phyloP scores from a whole-genome alignment of 2,329 filamentous ascomycete species.

The Fusarium zealandicum region DNA sequence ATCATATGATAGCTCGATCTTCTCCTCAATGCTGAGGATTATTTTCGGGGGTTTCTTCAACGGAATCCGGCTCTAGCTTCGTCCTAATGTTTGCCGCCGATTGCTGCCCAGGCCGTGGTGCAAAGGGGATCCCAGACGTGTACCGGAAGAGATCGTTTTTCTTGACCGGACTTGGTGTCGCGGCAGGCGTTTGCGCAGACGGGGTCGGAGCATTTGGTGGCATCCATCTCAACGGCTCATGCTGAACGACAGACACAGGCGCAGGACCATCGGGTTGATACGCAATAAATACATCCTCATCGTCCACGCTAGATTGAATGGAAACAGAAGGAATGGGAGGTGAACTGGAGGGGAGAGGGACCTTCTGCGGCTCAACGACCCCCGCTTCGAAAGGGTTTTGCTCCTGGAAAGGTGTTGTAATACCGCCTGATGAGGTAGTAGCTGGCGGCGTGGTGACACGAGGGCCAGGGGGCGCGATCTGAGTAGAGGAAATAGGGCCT shows the following conservation, averaged over 20 bases:
- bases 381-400: conserved; percentile 29
- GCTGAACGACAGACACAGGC: conserved; percentile 47
- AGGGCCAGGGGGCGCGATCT: conserved; percentile 10
- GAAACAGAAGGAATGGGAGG: conserved; percentile 41
- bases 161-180: conserved; percentile 48
- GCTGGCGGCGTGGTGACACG: conserved; percentile 32
- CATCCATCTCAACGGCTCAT: conserved; percentile 58
- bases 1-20: not conserved
- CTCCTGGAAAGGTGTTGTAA: conserved; percentile 38
- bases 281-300: conserved; percentile 56
- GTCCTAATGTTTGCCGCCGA: conserved; percentile 2
- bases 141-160: conserved; percentile 48
- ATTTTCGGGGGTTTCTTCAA: conserved; percentile 11
- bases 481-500: conserved; percentile 22
- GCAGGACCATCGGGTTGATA: conserved; percentile 64
- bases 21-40: conserved; percentile 7
- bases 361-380: conserved; percentile 35
- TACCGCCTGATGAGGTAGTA: conserved; percentile 36
- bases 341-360: conserved; percentile 42
- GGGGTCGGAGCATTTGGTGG: conserved; percentile 55
- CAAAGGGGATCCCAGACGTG: conserved; percentile 58
- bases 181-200: conserved; percentile 44
- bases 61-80: not conserved
- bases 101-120: conserved; percentile 39
- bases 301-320: conserved; percentile 37